Base-by-base conservation (phyloP, 176 grass and related monocot genomes). In the Puccinellia tenuiflora region DNA sequence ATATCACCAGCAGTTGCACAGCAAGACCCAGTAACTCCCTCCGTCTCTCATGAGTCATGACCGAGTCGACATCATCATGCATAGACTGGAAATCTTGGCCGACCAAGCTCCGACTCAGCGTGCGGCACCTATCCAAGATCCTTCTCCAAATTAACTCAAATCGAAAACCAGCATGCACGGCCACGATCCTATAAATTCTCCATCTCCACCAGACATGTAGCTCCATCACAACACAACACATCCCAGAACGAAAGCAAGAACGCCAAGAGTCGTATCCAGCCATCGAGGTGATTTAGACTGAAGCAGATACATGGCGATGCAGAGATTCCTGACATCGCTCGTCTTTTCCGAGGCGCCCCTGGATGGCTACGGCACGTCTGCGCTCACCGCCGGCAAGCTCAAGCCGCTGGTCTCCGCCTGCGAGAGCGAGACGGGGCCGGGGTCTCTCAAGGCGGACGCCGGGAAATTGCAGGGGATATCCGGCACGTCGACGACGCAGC, bases 341-440 rank as follows among this genome's bases (percentile, higher is more conserved):
- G 73, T 51, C 37, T 87, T 87, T 73, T 77, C 62, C 73, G 72
- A 87, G 62, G 62, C 62, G 51, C 79, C 79, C 1, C 5, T 82
- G 7, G 85, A 87, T 15, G 52, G 62, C 16, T 77, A 60, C 47
- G 26, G 31, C 85, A 47, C 11, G 18, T 39, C 84, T 30, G 3
- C 10, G 24, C 6, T 50, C 24, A 9, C 52, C 39, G 43, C 53
- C 62, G 30, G 62, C 6, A 16, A 16, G 30, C 3, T 18, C 7
- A 65, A 34, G 62, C 62, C 3, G 53, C 21, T 22, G 8, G 21
- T 3, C 7, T 55, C 53, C 53, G 53, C 9, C n/a, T 3, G n/a
- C 21, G 53, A n/a, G n/a, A n/a, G n/a, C n/a, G n/a, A n/a, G 21
- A 24, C n/a, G 53, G 4, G 11, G 53, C 43, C 43, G 43, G 43